Evolutionary conservation across 2,329 filamentous ascomycete genomes (phyloP).

Genomic region (Botrytis galanthina): DNA sequence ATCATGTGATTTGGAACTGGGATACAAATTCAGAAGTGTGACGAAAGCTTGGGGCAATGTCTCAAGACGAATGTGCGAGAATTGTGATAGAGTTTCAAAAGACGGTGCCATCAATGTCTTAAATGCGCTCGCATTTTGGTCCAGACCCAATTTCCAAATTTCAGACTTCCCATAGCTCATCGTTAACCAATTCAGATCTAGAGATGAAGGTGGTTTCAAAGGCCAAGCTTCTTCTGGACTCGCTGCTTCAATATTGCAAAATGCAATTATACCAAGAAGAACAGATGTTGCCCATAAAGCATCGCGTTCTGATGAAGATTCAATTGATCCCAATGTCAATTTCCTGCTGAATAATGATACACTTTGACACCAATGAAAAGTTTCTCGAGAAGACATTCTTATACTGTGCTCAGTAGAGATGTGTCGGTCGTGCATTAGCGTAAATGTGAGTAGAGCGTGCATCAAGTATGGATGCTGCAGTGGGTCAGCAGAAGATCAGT

Average conservation of each 20-base stretch:
- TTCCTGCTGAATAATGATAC: slow-evolving; percentile 48
- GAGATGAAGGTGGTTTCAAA: slow-evolving; percentile 43
- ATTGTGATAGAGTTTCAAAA: neutral
- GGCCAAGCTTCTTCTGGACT: slow-evolving; percentile 55
- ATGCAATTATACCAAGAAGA: slow-evolving; percentile 47
- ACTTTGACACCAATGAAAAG: slow-evolving; percentile 49
- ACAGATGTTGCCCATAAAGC: slow-evolving; percentile 48
- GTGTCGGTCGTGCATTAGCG: slow-evolving; percentile 54
- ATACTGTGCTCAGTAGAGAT: slow-evolving; percentile 23
- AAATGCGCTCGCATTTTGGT: slow-evolving; percentile 5
- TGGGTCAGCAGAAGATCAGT: neutral
- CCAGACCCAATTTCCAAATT: slow-evolving; percentile 44
- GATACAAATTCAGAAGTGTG: slow-evolving; percentile 22
- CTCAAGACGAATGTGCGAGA: neutral
- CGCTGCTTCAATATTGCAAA: slow-evolving; percentile 45
- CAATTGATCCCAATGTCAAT: slow-evolving; percentile 39
- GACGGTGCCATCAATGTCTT: neutral
- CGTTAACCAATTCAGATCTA: slow-evolving; percentile 57
- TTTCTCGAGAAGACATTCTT: slow-evolving; percentile 39
- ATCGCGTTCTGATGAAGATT: slow-evolving; percentile 44
- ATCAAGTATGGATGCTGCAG: slow-evolving; percentile 42
- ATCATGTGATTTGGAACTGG: slow-evolving; percentile 11
- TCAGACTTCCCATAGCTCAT: slow-evolving; percentile 55
- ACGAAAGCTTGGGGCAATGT: slow-evolving; percentile 19
- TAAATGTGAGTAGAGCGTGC: slow-evolving; percentile 53